Conservation (phyloP, 768 basidiomycete genomes). For the Mycena leptocephala region DNA sequence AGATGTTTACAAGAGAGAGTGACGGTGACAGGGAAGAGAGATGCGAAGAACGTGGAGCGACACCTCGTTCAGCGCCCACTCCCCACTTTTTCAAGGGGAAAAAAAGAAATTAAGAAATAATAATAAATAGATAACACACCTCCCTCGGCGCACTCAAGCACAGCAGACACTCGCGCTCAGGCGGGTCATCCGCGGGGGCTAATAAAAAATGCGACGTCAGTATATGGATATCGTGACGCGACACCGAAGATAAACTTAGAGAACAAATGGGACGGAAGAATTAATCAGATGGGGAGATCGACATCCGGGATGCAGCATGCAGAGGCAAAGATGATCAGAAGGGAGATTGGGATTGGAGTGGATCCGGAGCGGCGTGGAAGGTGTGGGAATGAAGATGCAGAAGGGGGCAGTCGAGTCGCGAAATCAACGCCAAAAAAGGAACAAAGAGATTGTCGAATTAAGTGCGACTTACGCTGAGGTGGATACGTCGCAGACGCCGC, state of each 20-base stretch:
- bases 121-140: not conserved
- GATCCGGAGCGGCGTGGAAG: not conserved
- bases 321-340: too few relatives aligned
- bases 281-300: too few relatives aligned
- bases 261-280: too few relatives aligned
- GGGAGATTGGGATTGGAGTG: too few relatives aligned
- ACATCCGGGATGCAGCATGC: too few relatives aligned
- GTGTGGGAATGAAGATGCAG: not conserved
- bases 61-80: too few relatives aligned
- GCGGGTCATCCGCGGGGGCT: conserved; percentile 71
- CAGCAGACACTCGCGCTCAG: conserved; percentile 91
- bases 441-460: conserved; percentile 8
- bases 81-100: too few relatives aligned
- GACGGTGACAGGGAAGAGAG: not conserved
- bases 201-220: not conserved
- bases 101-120: too few relatives aligned
- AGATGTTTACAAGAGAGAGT: not conserved
- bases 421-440: not conserved
- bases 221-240: not conserved
- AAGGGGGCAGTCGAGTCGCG: not conserved
- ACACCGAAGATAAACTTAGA: too few relatives aligned
- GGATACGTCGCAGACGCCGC: conserved; percentile 65
- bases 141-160: conserved; percentile 66
- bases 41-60: not conserved
- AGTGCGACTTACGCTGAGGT: conserved; percentile 51